Base-by-base conservation (phyloP, 208 protist genomes). In the Naegleria lovaniensis region DNA sequence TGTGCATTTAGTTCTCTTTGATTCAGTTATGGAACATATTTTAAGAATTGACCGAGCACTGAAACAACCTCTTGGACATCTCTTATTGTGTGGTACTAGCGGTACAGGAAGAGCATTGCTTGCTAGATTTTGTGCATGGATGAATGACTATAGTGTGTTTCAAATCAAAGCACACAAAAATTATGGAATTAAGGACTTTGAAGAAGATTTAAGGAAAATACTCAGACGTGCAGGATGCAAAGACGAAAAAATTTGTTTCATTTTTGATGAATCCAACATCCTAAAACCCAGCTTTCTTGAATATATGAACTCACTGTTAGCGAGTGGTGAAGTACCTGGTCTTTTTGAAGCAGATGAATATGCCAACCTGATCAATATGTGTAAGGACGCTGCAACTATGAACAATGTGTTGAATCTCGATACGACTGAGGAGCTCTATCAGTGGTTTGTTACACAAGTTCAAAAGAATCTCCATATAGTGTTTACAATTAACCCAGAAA, bases 181-280 rank as follows among this genome's bases (percentile, higher is more conserved):
- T 75, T 99, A 99, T 94, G 95, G 95, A 43, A 92, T 98, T 7
- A 91, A 94, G 13, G 97, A 99, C 94, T 99, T 99, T 93, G 98
- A 99, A 91, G 94, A 97, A 16, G 99, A 99, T 93, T 95, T 99
- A 67, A 94, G 99, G 36, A 95, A 92, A 22, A 93, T 99, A 33
- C 94, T 99, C 91, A 95, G 95, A 22, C 96, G 98, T 59, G 94
- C 97, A 33, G 99, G 98, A 85, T 98, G 96, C 93, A 95, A 98
- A 91, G 95, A 97, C 40, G 98, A 99, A 94, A 97, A 97, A 89
- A 98, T 99, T 86, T 99, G 97, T 92, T 99, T 99, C 94, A 96
- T 99, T 67, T 99, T 99, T 93, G 99, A 99, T 94, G 99, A 99
- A 93, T 98, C 96, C 33, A 99, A 99, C 93, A 97, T 99, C 9